Evolutionary conservation across 2,329 filamentous ascomycete species (phyloP), one percentile per base, ranked within the genome.

Genomic region (Venturia pyrina): DNA sequence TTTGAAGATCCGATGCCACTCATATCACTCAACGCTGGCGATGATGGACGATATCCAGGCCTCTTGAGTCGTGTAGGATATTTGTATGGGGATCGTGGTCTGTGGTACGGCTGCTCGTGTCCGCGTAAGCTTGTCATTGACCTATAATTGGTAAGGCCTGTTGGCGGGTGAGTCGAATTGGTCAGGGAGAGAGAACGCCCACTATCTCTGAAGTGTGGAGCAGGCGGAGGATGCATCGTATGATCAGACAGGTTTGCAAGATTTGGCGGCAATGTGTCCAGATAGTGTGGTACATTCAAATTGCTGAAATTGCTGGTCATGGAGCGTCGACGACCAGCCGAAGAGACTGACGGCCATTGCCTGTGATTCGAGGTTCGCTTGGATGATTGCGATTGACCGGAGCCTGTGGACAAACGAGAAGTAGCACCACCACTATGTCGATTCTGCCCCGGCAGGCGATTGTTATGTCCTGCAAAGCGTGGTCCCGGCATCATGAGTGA

Each of bases 91-190:
- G 75, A 78, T 60, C 73, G 72, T 15, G 74, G 72, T 41, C 76
- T 74, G 60, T 71, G 74, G 62, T 72, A 67, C 32, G 69, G 69
- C 28, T 77, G 69, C 28, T 77, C 77, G 60, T 77, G 74, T 66
- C 76, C 75, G 69, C 79, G 76, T 56, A 81, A 70, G 69, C 78
- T 82, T 21, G 75, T 74, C n/a, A 76, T 72, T 13, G 80, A 82
- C 28, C 76, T 75, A 68, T 78, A 76, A 68, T 74, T 76, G 6
- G 77, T 75, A 63, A 80, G 70, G 59, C 70, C 73, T 59, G 73
- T 73, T 19, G 70, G 68, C 6, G 75, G 75, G 43, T 69, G 69
- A 4, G 74, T 72, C 56, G 72, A 68, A 24, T 73, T 72, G 1
- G 75, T 78, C 72, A 79, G 71, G 6, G 79, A 81, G 67, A 75